phyloP scores from a whole-genome alignment of 371 early-diverging fungal species.

The Mucor plumbeus region DNA sequence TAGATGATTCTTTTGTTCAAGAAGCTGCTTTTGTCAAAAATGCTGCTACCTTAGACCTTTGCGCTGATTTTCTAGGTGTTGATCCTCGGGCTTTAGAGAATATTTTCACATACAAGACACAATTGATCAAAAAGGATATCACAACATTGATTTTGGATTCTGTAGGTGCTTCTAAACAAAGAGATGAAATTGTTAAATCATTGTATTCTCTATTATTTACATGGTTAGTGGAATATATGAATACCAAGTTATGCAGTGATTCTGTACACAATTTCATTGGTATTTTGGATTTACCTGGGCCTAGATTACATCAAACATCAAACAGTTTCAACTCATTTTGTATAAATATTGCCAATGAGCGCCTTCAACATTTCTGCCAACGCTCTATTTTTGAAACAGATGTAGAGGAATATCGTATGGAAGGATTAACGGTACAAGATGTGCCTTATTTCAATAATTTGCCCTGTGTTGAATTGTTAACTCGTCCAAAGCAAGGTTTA shows the following conservation, averaged over 20 bases:
- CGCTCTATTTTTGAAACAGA: conserved; percentile 71
- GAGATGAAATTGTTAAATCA: conserved; percentile 77
- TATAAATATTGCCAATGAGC: conserved; percentile 86
- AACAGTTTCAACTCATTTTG: conserved; percentile 59
- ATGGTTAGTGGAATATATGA: conserved; percentile 93
- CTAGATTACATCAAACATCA: conserved; percentile 19
- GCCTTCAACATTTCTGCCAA: conserved; percentile 72
- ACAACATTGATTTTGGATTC: conserved; percentile 86
- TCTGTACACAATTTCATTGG: conserved; percentile 74
- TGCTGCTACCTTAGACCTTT: conserved; percentile 71
- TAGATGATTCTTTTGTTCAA: conserved; percentile 56
- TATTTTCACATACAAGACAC: conserved; percentile 85
- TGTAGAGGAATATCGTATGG: conserved; percentile 53
- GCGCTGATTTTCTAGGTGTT: conserved; percentile 88
- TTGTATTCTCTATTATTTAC: conserved; percentile 86
- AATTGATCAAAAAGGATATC: conserved; percentile 77
- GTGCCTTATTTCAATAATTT: conserved; percentile 58
- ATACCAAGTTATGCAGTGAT: conserved; percentile 72
- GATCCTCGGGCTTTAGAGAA: conserved; percentile 76
- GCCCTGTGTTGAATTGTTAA: conserved; percentile 58
- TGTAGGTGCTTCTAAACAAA: conserved; percentile 72
- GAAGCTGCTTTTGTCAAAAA: conserved; percentile 79
- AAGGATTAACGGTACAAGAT: conserved; percentile 60
- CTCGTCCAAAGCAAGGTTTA: conserved; percentile 58
- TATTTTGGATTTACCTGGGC: conserved; percentile 68